Conservation (phyloP, 2,329 filamentous ascomycete genomes). For the Fragosphaeria purpurea region DNA sequence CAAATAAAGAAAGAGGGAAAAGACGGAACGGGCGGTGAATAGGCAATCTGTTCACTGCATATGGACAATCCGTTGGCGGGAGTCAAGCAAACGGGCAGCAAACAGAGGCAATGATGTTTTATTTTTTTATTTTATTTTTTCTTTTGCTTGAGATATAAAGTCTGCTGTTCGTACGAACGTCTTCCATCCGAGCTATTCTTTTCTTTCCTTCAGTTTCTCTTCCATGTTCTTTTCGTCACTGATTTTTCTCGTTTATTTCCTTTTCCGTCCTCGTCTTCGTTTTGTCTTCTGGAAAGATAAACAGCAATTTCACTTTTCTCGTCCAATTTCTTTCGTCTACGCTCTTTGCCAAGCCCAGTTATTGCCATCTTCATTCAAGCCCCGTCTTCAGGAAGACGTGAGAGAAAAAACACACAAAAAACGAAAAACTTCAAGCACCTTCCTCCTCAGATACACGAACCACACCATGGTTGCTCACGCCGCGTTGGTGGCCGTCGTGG, state of each 20-base stretch:
- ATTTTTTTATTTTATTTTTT: neutral
- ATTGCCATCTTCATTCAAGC: neutral
- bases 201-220: neutral
- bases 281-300: neutral
- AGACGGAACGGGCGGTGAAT: too few relatives aligned
- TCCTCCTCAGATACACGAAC: neutral
- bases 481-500: conserved; percentile 2
- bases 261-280: neutral
- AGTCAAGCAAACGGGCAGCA: too few relatives aligned
- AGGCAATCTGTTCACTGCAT: too few relatives aligned
- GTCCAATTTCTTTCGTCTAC: neutral
- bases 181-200: neutral
- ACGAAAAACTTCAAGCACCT: neutral
- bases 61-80: too few relatives aligned
- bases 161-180: neutral
- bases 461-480: neutral
- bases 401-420: too few relatives aligned
- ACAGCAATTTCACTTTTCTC: neutral
- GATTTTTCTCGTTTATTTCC: neutral
- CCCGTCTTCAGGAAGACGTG: too few relatives aligned
- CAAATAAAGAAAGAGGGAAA: too few relatives aligned
- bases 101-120: neutral
- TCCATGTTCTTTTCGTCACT: neutral
- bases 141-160: neutral
- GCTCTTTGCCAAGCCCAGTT: too few relatives aligned